Base-by-base conservation (phyloP, 306 rosid species). In the Datisca glomerata region DNA sequence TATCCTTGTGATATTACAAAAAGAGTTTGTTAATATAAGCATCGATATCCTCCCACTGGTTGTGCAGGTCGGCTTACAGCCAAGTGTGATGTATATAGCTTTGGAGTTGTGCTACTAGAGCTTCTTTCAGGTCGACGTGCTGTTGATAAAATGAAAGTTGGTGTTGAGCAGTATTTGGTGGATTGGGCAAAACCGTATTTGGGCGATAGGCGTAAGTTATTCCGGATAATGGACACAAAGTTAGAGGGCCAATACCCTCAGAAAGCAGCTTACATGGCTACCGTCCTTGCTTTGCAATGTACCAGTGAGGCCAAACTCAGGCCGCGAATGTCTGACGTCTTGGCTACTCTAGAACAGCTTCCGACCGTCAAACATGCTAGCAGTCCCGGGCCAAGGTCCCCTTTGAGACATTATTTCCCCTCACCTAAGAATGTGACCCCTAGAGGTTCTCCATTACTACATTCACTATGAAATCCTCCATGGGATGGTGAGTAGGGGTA, bases 161-260 rank as follows among this genome's bases (percentile, higher is more conserved):
- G 71, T 3, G 45, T 70, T 24, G 94, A 83, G 44, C 86, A 72
- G 53, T 57, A 70, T 49, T 63, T 83, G 40, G 94, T 83, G 42
- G 80, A 83, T 21, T 79, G 94, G 94, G 82, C 94, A 21, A 75
- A 16, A 27, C 94, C 91, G 4, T 75, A 75, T 50, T 36, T 83
- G 33, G 59, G 78, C 0, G 85, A 83, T 33, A 72, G 67, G 29
- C 53, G 91, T 20, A 79, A 67, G 58, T 24, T 79, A 21, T 75
- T 75, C 38, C 69, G 94, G 24, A 69, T 83, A 2, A 83, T 83
- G 94, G 91, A 83, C 66, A 72, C 85, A 14, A 75, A 70, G 27
- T 38, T 83, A 44, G 94, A 70, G 40, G 94, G 94, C 4, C 78
- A 73, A 51, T 83, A 83, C 56, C 89, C 86, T 2, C 82, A 72